A percentile compares a stretch with the other conserved stretches of the same genome.
phyloP scores from a whole-genome alignment of 345 rosid species.

The Erysimum cheiranthoides region DNA sequence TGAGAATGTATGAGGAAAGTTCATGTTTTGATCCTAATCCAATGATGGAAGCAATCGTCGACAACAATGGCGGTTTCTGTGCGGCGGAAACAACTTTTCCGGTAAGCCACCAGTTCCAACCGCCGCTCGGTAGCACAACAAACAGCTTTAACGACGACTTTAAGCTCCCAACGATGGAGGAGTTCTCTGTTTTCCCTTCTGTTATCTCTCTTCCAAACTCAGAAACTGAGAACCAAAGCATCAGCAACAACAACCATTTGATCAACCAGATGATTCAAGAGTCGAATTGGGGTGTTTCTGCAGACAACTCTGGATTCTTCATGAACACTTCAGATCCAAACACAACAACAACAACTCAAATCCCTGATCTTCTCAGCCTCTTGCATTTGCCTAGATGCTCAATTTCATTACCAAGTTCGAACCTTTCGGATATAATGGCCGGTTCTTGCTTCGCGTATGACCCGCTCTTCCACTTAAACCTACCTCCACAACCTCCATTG shows the following conservation, averaged over 20 bases:
- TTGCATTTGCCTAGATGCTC: constrained; percentile 58
- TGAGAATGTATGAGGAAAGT: constrained; percentile 54
- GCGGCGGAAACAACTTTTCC: constrained; percentile 24
- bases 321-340: constrained; percentile 44
- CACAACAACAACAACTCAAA: constrained; percentile 42
- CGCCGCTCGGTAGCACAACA: constrained; percentile 38
- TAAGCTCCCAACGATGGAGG: constrained; percentile 48
- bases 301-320: constrained; percentile 45
- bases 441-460: constrained; percentile 59
- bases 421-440: constrained; percentile 45
- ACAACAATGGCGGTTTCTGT: constrained; percentile 28
- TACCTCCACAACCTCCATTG: constrained; percentile 71
- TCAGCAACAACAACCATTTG: constrained; percentile 36
- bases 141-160: constrained; percentile 49
- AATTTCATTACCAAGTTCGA: constrained; percentile 49
- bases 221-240: constrained; percentile 34
- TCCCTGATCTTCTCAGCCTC: constrained; percentile 75
- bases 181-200: constrained; percentile 43
- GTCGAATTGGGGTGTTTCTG: constrained; percentile 43
- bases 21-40: constrained; percentile 56
- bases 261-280: constrained; percentile 49
- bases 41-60: constrained; percentile 42
- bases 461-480: constrained; percentile 60
- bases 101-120: constrained; percentile 25
- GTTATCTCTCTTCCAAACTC: constrained; percentile 33